Base-by-base conservation (phyloP, 2,329 filamentous ascomycete genomes). In the Sporothrix protearum region DNA sequence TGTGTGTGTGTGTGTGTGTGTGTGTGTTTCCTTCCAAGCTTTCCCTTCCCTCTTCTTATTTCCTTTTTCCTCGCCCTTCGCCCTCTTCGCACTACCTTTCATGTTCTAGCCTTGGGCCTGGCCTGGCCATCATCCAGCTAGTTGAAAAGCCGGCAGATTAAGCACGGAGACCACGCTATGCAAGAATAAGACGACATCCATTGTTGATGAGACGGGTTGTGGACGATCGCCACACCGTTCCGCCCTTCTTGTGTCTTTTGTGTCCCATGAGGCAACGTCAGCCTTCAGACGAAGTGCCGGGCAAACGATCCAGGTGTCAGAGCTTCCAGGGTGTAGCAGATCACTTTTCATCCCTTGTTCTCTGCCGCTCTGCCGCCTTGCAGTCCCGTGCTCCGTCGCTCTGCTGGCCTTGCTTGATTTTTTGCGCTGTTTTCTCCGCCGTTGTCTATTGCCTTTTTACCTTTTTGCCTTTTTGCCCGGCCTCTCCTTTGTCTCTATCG, bases 101-200 rank as follows among this genome's bases (percentile, higher is more conserved):
- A 22, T 4, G 16, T 14, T 22, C 28, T n/a, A 22, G 19, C 14
- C 47, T 68, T 25, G 42, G n/a, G 25, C 28, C 25, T 51, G 64
- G 47, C 47, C 30, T 8, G 28, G 19, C 47, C 49, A 42, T 22
- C 30, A 19, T 25, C n/a, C 33, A 68, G 49, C 64, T 55, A 28
- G 22, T 14, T 22, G 22, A 22, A 68, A 9, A 33, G 47, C 66
- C 49, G 49, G 33, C 47, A 68, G 33, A 68, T 55, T 69, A 55
- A 69, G 28, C 67, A 69, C 67, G 67, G 67, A 69, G 67, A 57
- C 22, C 28, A 69, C 51, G 16, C 67, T 47, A 59, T 69, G 67
- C 67, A 9, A 69, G 47, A 42, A 69, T 30, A 69, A 47, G 49
- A 55, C 67, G 67, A 45, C 67, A 47, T 57, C 51, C 22, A 47